phyloP scores from a whole-genome alignment of 129 eudicot species.

The Silybum marianum region DNA sequence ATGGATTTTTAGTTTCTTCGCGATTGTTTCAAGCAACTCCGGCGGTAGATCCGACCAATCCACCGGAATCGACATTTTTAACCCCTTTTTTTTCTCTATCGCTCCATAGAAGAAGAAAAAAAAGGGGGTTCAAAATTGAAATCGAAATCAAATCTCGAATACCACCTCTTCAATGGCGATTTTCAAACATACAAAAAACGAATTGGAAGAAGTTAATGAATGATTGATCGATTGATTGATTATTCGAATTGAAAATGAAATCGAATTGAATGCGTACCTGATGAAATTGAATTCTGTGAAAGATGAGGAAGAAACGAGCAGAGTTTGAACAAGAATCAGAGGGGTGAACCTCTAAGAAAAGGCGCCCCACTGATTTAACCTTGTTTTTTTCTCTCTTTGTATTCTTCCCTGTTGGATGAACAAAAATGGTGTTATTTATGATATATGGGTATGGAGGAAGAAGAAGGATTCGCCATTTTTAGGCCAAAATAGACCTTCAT shows the following conservation, averaged over 20 bases:
- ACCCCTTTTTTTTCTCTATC: not conserved
- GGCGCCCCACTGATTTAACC: conserved; percentile 46
- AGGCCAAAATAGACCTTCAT: conserved; percentile 15
- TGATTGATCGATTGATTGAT: too few species aligned
- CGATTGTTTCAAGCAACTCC: conserved; percentile 50
- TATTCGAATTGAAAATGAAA: not conserved
- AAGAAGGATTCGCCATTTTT: conserved; percentile 32
- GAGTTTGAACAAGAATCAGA: conserved; percentile 37
- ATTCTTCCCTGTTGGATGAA: conserved; percentile 21
- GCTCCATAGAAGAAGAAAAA: not conserved
- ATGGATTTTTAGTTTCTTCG: conserved; percentile 39
- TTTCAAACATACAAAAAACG: not conserved
- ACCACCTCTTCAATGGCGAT: not conserved
- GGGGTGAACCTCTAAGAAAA: conserved; percentile 37
- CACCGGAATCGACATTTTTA: conserved; percentile 24
- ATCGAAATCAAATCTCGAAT: not conserved
- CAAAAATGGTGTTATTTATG: not conserved
- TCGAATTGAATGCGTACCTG: conserved; percentile 3
- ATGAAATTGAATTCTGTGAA: not conserved
- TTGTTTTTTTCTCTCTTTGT: conserved; percentile 19
- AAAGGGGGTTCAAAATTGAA: conserved; percentile 1
- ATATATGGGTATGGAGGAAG: not conserved
- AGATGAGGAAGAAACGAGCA: conserved; percentile 29
- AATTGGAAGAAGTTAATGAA: too few species aligned
- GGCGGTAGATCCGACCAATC: conserved; percentile 74